Evolutionary conservation across 345 rosid genomes (phyloP).

Genomic region (Populus pruinosa): DNA sequence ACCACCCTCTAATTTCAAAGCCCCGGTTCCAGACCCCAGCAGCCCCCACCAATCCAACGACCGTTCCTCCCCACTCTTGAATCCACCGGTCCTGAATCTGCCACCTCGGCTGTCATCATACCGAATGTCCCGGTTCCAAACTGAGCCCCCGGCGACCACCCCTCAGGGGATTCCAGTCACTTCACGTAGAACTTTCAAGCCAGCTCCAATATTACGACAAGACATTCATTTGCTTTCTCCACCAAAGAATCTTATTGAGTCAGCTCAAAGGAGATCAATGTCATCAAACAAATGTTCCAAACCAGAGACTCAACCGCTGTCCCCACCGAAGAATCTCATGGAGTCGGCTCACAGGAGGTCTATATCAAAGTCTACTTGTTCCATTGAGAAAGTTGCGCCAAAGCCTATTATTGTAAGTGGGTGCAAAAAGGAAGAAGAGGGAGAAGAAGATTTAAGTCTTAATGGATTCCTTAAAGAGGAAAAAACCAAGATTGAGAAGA

Average conservation of each 20-base stretch:
- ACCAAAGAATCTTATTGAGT: conserved; percentile 34
- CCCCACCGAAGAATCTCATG: conserved; percentile 51
- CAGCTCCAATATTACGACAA: conserved; percentile 19
- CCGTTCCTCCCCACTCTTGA: conserved; percentile 4
- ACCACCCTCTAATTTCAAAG: conserved; percentile 16
- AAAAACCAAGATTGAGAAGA: conserved; percentile 39
- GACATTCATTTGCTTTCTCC: conserved; percentile 40
- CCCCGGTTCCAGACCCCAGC: conserved; percentile 3
- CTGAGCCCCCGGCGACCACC: conserved; percentile 17
- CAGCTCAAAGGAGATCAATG: conserved; percentile 39
- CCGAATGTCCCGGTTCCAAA: conserved; percentile 51
- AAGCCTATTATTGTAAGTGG: conserved; percentile 11
- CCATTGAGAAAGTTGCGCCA: conserved; percentile 34
- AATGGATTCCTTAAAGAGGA: conserved; percentile 52
- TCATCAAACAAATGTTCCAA: conserved; percentile 37
- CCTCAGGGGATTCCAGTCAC: conserved; percentile 28
- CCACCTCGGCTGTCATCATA: conserved; percentile 42
- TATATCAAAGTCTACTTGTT: conserved; percentile 46
- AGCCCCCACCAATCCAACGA: conserved; percentile 8
- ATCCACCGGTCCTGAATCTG: conserved; percentile 17
- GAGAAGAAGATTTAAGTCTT: conserved; percentile 20
- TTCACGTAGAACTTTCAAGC: conserved; percentile 32
- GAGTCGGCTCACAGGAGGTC: conserved; percentile 51
- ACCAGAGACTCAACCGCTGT: conserved; percentile 29
- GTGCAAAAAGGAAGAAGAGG: conserved; percentile 26